These are phyloP conservation scores for Perilla frutescens DNA, from an alignment of 257 asterid species.

Conservation along the genomic window DNA sequence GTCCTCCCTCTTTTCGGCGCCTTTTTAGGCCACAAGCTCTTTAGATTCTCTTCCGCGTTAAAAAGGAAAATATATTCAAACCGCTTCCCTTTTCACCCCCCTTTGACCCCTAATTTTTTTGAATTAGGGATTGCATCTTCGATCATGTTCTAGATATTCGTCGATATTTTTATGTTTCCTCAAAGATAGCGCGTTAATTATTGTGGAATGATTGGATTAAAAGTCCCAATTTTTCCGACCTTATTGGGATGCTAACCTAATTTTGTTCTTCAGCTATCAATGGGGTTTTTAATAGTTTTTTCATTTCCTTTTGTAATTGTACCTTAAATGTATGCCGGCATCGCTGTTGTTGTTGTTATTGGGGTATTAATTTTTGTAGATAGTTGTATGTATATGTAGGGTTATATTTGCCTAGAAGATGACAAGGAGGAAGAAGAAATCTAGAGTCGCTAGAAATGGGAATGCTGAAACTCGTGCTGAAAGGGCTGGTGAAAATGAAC, in stretches of 20 bases:
- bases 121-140: slow-evolving; percentile 38
- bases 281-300: slow-evolving; percentile 7
- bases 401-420: slow-evolving; percentile 30
- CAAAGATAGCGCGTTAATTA: not conserved
- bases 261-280: not conserved
- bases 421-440: slow-evolving; percentile 76
- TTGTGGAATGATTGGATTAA: not conserved
- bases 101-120: slow-evolving; percentile 27
- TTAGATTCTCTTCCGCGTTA: slow-evolving; percentile 26
- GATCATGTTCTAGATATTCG: not conserved
- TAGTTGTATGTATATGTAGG: slow-evolving; percentile 35
- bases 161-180: not conserved
- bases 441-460: slow-evolving; percentile 46
- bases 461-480: slow-evolving; percentile 31
- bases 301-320: slow-evolving; percentile 16
- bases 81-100: not conserved
- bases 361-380: not conserved
- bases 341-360: not conserved
- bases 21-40: slow-evolving; percentile 6
- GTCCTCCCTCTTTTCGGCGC: slow-evolving; percentile 17
- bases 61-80: not conserved
- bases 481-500: slow-evolving; percentile 32
- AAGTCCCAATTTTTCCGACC: slow-evolving; percentile 14
- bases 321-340: not conserved
- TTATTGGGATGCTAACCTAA: slow-evolving; percentile 19